Base-by-base conservation (phyloP, 805 yeast genomes). In the Blastobotrys chiropterorum region DNA sequence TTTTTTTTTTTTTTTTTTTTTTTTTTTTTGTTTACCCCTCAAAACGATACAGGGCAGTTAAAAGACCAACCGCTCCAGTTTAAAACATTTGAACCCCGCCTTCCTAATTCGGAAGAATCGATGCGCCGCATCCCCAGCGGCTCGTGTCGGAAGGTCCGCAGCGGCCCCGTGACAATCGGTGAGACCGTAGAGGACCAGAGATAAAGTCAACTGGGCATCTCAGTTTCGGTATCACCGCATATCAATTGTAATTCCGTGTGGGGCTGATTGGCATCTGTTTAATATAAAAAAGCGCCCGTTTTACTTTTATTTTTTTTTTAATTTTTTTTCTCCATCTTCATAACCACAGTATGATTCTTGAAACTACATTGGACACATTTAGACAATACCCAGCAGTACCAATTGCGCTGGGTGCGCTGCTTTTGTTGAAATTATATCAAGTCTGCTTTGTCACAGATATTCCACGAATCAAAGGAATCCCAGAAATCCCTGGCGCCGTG, bases 401-500 rank as follows among this genome's bases (percentile, higher is more conserved):
- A 11, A 11, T 11, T 26, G 34, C 11, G 34, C 34, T 26, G 34
- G 34, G 34, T 26, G 11, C 34, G 34, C 11, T 26, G 34, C 34
- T 26, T 11, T 26, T 26, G 34, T 11, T 26, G 8, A 26, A 26
- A 26, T 26, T 43, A 5, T 43, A 43, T 16, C 20, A 43, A 20
- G 46, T 16, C 8, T 43, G 54, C 2, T 56, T 46, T 38, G 56
- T 48, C 7, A 59, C 60, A n/a, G 63, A 60, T 21, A 53, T 62
- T 19, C 63, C 68, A 3, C 45, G 50, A 38, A 66, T 67, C 49
- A 53, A 60, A 26, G 68, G 70, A 2, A 54, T 67, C 17, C 67
- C 71, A 3, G 59, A 64, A 44, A 55, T 67, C 1, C 69, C 69
- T 2, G 68, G 68, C 7, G 60, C 68, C 4, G 51, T 62, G 17